Evolutionary conservation across 106 monocot species (phyloP).

Genomic region (Triglochin maritima): DNA sequence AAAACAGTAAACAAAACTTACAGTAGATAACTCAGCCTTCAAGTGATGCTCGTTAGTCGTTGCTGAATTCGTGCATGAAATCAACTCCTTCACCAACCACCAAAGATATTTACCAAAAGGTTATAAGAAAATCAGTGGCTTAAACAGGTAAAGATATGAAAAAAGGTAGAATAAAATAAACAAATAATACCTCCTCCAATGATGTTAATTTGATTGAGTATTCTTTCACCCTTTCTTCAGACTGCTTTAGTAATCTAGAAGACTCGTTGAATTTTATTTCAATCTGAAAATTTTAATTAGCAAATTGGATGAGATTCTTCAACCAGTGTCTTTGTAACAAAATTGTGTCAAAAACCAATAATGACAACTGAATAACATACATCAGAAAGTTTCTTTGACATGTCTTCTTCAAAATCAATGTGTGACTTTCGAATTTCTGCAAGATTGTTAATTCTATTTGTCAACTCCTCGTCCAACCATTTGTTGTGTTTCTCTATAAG

Average conservation of each 20-base stretch:
- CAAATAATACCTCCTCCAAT: slow-evolving; percentile 50
- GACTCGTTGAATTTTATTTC: slow-evolving; percentile 60
- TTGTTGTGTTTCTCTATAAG: slow-evolving; percentile 73
- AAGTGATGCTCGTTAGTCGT: slow-evolving; percentile 51
- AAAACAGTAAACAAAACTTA: slow-evolving; percentile 17
- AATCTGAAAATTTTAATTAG: slow-evolving; percentile 21
- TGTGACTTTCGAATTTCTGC: slow-evolving; percentile 58
- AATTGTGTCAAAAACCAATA: too few species aligned
- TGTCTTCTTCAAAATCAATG: slow-evolving; percentile 57
- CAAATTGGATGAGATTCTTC: neutral
- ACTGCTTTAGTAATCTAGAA: slow-evolving; percentile 41
- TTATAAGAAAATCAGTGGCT: neutral
- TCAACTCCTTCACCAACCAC: slow-evolving; percentile 37
- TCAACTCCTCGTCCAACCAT: slow-evolving; percentile 93
- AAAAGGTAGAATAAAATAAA: neutral
- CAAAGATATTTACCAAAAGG: slow-evolving; percentile 2
- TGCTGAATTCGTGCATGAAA: slow-evolving; percentile 51
- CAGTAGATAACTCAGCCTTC: slow-evolving; percentile 65
- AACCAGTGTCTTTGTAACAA: neutral
- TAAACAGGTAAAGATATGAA: neutral
- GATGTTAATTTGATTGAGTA: slow-evolving; percentile 40
- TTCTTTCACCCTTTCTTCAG: slow-evolving; percentile 57
- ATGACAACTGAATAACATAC: slow-evolving; percentile 21
- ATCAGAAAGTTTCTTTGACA: slow-evolving; percentile 59
- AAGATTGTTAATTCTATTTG: slow-evolving; percentile 54